These are phyloP conservation scores for Lasiodiplodia gonubiensis DNA, from an alignment of 2,329 filamentous ascomycete genomes.

Conservation along the genomic window DNA sequence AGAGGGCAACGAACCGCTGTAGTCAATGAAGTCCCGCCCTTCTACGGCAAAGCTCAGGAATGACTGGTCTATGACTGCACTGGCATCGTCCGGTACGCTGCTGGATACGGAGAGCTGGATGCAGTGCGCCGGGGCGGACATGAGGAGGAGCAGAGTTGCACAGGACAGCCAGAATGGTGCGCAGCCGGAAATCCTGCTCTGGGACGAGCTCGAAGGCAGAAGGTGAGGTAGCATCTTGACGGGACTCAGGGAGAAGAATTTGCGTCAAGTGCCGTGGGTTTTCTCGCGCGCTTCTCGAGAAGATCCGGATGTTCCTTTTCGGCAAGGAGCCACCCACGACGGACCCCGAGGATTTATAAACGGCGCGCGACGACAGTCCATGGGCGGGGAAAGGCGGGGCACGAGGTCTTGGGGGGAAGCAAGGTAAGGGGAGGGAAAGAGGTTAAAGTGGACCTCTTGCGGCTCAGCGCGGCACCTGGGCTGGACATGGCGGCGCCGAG, in stretches of 20 bases:
- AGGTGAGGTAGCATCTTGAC: neutral
- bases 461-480: neutral
- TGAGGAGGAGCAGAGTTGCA: neutral
- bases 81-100: neutral
- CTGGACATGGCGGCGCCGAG: neutral
- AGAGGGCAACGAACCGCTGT: neutral
- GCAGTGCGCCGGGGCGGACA: neutral
- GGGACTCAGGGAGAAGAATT: neutral
- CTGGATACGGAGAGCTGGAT: neutral
- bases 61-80: slow-evolving; percentile 3
- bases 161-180: neutral
- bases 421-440: neutral
- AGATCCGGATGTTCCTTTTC: neutral
- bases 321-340: neutral
- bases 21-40: slow-evolving; percentile 16
- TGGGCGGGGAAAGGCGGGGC: slow-evolving; percentile 8
- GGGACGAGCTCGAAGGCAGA: neutral
- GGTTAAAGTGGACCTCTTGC: slow-evolving; percentile 8
- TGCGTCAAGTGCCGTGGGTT: neutral
- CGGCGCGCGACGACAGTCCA: neutral
- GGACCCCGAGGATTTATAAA: neutral
- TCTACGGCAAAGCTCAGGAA: slow-evolving; percentile 17
- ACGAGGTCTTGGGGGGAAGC: neutral
- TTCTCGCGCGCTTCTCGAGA: neutral
- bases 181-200: no score